Conservation (phyloP, 164 flowering plant species). For the Amborella trichopoda region DNA sequence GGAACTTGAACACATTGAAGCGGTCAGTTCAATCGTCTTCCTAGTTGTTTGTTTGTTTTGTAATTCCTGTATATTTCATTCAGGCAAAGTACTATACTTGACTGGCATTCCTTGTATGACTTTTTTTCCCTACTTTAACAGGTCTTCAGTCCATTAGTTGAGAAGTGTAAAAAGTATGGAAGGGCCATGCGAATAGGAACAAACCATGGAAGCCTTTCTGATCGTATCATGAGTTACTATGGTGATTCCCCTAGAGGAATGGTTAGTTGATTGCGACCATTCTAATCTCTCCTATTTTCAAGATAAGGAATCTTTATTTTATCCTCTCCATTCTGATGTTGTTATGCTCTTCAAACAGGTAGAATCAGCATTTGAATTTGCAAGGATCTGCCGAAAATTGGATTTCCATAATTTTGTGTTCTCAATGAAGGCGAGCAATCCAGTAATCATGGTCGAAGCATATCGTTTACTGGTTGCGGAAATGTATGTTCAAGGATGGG, state of each 20-base stretch:
- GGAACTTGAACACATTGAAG: conserved; percentile 94
- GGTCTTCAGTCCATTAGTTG: conserved; percentile 92
- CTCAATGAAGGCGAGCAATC: conserved; percentile 99
- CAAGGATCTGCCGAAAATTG: conserved; percentile 85
- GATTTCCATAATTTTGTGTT: conserved; percentile 92
- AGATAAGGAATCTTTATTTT: not conserved
- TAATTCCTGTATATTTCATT: not conserved
- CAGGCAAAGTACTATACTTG: not conserved
- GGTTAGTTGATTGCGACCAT: conserved; percentile 25
- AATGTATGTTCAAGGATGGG: conserved; percentile 97
- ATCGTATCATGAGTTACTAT: conserved; percentile 97
- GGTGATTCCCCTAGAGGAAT: conserved; percentile 99
- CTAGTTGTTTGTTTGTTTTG: not conserved
- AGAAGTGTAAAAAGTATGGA: conserved; percentile 94
- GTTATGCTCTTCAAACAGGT: conserved; percentile 39
- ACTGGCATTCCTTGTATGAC: not conserved
- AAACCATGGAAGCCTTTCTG: conserved; percentile 97
- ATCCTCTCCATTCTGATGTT: not conserved
- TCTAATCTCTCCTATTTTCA: conserved; percentile 3
- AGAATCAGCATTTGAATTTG: conserved; percentile 98
- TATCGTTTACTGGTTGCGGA: conserved; percentile 90
- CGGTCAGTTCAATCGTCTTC: conserved; percentile 32
- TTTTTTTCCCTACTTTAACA: conserved; percentile 9
- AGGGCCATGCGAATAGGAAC: conserved; percentile 99
- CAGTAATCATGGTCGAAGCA: conserved; percentile 96